Evolutionary conservation across 768 basidiomycete genomes (phyloP).

Genomic region (Lentinus brumalis): DNA sequence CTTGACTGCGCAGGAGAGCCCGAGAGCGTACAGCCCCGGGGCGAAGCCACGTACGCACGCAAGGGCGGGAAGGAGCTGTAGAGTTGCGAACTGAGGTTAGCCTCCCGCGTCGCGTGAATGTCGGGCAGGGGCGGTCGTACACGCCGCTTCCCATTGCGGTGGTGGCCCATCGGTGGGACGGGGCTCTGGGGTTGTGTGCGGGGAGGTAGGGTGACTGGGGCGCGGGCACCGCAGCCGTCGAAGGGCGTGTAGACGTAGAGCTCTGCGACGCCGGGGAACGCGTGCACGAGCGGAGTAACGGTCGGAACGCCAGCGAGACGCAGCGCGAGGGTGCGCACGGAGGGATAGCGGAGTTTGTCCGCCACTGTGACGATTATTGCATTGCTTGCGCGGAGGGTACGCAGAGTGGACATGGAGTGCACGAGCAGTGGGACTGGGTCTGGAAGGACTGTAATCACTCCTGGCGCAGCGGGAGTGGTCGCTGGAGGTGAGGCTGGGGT

Average conservation of each 20-base stretch:
- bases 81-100: conserved; percentile 11
- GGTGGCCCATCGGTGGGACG: not conserved
- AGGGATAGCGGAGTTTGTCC: conserved; percentile 12
- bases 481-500: conserved; percentile 7
- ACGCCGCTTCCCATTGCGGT: not conserved
- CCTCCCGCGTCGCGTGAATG: conserved; percentile 12
- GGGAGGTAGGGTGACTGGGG: not conserved
- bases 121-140: not conserved
- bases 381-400: conserved; percentile 10
- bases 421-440: conserved; percentile 14
- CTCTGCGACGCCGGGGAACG: conserved; percentile 7
- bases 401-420: conserved; percentile 6
- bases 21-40: conserved; percentile 14
- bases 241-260: conserved; percentile 18
- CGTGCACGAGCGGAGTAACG: conserved; percentile 17
- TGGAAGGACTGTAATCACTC: conserved; percentile 3
- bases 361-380: conserved; percentile 11
- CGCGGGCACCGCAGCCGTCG: conserved; percentile 11
- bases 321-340: conserved; percentile 11
- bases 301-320: conserved; percentile 14
- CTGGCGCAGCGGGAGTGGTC: conserved; percentile 4
- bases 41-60: conserved; percentile 12
- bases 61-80: conserved; percentile 18
- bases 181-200: not conserved
- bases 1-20: conserved; percentile 6